Base-by-base conservation (phyloP, 2,329 filamentous ascomycete genomes). In the Aspergillus fumigatiaffinis region DNA sequence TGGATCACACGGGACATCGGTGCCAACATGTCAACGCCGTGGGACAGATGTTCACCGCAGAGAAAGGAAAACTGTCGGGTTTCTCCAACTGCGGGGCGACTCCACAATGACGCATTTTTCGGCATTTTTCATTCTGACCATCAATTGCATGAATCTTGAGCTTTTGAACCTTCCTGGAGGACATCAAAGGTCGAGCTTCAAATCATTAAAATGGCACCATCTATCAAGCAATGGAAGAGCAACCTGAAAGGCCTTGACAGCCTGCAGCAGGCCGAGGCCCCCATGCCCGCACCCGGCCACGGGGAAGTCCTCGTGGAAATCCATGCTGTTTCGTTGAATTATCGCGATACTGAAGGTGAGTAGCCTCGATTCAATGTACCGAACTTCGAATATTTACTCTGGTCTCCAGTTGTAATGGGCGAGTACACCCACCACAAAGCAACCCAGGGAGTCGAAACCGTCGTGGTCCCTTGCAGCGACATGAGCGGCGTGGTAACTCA, bases 401-500 rank as follows among this genome's bases (percentile, higher is more conserved):
- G 9, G 10, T 6, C 12, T 44, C 10, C 10, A 87, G 87, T 90
- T 21, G 79, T 78, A 66, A 86, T 82, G 76, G 87, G 87, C 29
- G 76, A 84, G 12, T 90, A 89, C 75, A 84, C 79, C 67, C 86
- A 90, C 71, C 85, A 89, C 75, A 80, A 81, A 63, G 78, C 80
- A 3, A 73, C 84, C 49, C 72, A 69, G 41, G 66, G 74, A 57
- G 60, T 65, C 51, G 53, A 70, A 53, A 52, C 69, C 54, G 58
- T 77, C 55, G 65, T 89, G 12, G 84, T 90, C 1, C 86, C 87
- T 1, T 87, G 84, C 71, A 88, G 86, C 23, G 88, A 91, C 71
- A 88, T 88, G 80, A 88, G 86, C 72, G 88, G 87, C 48, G 78
- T 79, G 8, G 76, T 90, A 49, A 74, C 83, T 2, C 70, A 78